Base-by-base conservation (phyloP, 208 protist species). In the Wallacemonas collosoma region DNA sequence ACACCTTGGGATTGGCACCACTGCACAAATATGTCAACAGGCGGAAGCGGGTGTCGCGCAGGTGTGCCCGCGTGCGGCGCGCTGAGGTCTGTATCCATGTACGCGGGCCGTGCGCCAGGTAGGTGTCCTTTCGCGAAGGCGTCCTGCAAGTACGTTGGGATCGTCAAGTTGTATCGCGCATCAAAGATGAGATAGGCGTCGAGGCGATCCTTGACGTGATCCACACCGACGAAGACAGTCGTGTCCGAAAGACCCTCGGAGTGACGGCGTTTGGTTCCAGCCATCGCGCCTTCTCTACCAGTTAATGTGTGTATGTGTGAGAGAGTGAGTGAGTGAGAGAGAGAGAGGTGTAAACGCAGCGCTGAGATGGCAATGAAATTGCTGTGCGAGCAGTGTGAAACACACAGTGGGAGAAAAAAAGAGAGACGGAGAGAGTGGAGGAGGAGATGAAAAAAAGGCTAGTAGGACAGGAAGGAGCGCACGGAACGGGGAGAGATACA, bases 1-100 rank as follows among this genome's bases (percentile, higher is more conserved):
- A 96, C 76, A 9, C 87, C 89, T 39, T 77, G 73, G 3, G 69
- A 68, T 56, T 77, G 77, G 70, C 89, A 93, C 87, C 89, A 94
- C 61, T 71, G 75, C 14, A 89, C 57, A 63, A 96, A 96, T 14
- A 71, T 69, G 3, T 68, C 69, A 26, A 72, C 76, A 9, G 65
- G 53, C 1, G 91, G 89, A 9, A 96, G 75, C 2, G 86, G 86
- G 71, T 94, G 91, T 14, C 89, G 82, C 35, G 74, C 88, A 15
- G 76, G 80, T 14, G 53, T 71, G 57, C 68, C 79, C 40, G 39
- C 62, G 6, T 38, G 48, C 2, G 78, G 57, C 3, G 70, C 76
- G 26, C 76, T 83, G 8, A 93, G 73, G 45, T 91, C 77, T 2
- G n/a, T 50, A 68, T 94, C 88, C 50, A 93, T 58, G 65, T 93